A percentile compares a stretch with the other conserved stretches of the same genome.
These are phyloP conservation scores for Sanghuangporus weigelae DNA, from an alignment of 1,284 basidiomycete genomes.

Conservation along the genomic window DNA sequence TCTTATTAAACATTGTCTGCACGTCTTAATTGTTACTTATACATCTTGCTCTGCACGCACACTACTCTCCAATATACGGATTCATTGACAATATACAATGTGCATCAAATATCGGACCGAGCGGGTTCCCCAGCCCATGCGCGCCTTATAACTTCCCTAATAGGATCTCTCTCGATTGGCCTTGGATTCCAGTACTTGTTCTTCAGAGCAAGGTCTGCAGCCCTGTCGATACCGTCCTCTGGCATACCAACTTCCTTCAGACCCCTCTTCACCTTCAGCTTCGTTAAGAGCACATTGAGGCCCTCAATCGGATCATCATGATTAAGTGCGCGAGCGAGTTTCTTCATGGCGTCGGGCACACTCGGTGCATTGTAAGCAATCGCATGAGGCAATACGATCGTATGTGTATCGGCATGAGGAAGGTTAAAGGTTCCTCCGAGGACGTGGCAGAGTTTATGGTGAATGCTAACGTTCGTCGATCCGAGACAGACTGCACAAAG, in stretches of 20 bases:
- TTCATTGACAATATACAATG: not conserved
- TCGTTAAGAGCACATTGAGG: constrained; percentile 36
- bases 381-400: constrained; percentile 40
- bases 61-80: not conserved
- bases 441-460: constrained; percentile 45
- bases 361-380: constrained; percentile 38
- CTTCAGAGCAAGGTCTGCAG: constrained; percentile 36
- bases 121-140: constrained; percentile 24
- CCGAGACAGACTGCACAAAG: constrained; percentile 36
- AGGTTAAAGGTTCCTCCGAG: constrained; percentile 40
- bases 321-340: constrained; percentile 31
- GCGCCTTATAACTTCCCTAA: constrained; percentile 24
- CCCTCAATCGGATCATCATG: constrained; percentile 32
- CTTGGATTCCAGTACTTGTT: constrained; percentile 41
- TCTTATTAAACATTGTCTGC: not conserved
- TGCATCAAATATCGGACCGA: constrained; percentile 17
- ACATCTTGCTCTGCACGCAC: not conserved
- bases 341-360: constrained; percentile 31
- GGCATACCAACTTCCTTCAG: constrained; percentile 39
- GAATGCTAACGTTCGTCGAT: constrained; percentile 37
- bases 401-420: constrained; percentile 43
- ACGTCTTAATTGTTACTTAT: not conserved
- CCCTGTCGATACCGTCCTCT: constrained; percentile 37
- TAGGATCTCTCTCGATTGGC: constrained; percentile 33
- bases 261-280: constrained; percentile 33